Evolutionary conservation across 139 green algal genomes (phyloP), one percentile per base, ranked within the genome.

Genomic region (Trebouxia sp.): DNA sequence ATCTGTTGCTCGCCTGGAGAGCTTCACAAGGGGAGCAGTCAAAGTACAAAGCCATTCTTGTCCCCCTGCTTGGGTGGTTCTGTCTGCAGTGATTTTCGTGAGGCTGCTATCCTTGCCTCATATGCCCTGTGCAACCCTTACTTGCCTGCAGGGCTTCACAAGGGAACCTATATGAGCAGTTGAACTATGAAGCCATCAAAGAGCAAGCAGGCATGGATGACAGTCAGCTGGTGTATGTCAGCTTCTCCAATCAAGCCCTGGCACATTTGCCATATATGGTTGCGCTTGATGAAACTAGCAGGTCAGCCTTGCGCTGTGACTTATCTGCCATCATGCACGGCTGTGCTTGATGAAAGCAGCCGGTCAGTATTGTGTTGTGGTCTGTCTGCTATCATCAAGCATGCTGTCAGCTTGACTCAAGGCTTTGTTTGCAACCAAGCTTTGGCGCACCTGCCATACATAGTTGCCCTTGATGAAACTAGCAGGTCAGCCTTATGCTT

Each of bases 201-300:
- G 38, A 75, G 22, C 30, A 77, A 20, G 65, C 78, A n/a, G 78
- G 35, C 17, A 67, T 78, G n/a, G 75, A 78, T 37, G 39, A 72
- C 51, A 45, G 66, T 11, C 75, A 85, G 28, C 65, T 85, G 32
- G 28, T 85, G 15, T 85, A 85, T 65, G 47, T 85, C 32, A 76
- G 65, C 47, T 69, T 79, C n/a, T 37, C 47, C 50, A 85, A 85
- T 51, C 32, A 58, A 17, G 75, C 65, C 47, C 75, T 85, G 0
- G 76, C 65, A 11, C 75, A 81, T 35, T 77, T 93, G 72, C 90
- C 90, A 22, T 93, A 93, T 80, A 70, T 92, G 58, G 69, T 93
- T n/a, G 84, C 85, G 28, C 83, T 93, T 41, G 83, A 93, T 62
- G 67, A 75, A 11, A 28, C 47, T 65, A 87, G 55, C 51, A 77